Percentiles rank a stretch among this genome's conserved stretches.
Conservation (phyloP, 106 monocot species). For the Narthecium ossifragum region DNA sequence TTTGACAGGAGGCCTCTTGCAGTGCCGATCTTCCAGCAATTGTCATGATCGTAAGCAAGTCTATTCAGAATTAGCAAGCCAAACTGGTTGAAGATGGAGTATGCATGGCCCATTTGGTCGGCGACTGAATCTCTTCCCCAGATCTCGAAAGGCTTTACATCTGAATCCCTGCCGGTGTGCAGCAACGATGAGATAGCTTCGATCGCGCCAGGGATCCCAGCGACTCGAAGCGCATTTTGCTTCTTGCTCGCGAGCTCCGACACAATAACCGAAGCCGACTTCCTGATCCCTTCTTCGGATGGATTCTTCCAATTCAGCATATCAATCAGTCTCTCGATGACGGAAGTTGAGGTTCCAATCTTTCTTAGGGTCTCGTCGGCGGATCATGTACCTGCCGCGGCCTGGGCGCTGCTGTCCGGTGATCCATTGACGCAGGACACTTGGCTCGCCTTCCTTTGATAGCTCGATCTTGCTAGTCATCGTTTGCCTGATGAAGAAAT, state of each 20-base stretch:
- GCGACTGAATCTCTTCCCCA: background rate
- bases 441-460: background rate
- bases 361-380: conserved; percentile 45
- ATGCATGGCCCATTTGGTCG: conserved; percentile 18
- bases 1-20: conserved; percentile 41
- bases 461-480: background rate
- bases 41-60: conserved; percentile 38
- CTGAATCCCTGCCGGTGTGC: conserved; percentile 6
- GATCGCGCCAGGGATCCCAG: conserved; percentile 50
- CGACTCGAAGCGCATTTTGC: conserved; percentile 43
- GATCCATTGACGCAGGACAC: background rate
- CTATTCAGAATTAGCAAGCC: conserved; percentile 53
- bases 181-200: conserved; percentile 59
- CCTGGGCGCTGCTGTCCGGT: background rate
- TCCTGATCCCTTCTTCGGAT: conserved; percentile 34
- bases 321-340: conserved; percentile 52
- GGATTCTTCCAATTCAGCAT: conserved; percentile 66
- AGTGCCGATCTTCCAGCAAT: conserved; percentile 46
- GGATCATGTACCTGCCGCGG: background rate
- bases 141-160: conserved; percentile 3
- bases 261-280: conserved; percentile 38
- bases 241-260: conserved; percentile 44
- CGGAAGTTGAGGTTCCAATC: conserved; percentile 26
- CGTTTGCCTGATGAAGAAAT: no score
- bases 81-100: conserved; percentile 36